These are phyloP conservation scores for Debaryomyces castellii DNA, from an alignment of 805 yeast species.

Conservation along the genomic window DNA sequence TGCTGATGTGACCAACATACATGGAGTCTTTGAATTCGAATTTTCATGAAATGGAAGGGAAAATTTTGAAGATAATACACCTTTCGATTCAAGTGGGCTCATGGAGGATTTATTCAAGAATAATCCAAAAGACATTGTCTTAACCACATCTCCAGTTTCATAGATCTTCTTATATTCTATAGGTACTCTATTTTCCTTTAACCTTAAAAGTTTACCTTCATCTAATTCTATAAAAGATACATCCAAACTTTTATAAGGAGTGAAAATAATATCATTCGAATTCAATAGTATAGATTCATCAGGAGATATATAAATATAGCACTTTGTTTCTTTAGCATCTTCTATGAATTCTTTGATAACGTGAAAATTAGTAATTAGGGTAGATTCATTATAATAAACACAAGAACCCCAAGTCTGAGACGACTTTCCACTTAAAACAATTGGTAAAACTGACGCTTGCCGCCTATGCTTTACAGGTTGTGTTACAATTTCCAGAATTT, in stretches of 20 bases:
- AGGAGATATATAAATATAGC: slow-evolving; percentile 6
- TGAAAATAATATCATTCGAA: slow-evolving; percentile 19
- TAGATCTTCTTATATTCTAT: slow-evolving; percentile 2
- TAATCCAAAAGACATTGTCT: slow-evolving; percentile 42
- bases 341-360: slow-evolving; percentile 25
- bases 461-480: neutral
- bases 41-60: slow-evolving; percentile 8
- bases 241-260: slow-evolving; percentile 36
- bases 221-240: slow-evolving; percentile 34
- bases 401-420: slow-evolving; percentile 45
- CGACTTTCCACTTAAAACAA: slow-evolving; percentile 9
- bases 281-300: slow-evolving; percentile 4
- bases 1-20: slow-evolving; percentile 36
- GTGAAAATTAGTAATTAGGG: slow-evolving; percentile 43
- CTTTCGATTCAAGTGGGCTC: slow-evolving; percentile 34
- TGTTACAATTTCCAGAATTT: neutral
- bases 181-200: slow-evolving; percentile 4
- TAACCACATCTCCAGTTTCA: slow-evolving; percentile 21
- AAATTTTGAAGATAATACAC: slow-evolving; percentile 24
- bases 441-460: slow-evolving; percentile 16
- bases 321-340: neutral
- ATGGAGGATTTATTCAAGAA: slow-evolving; percentile 19
- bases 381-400: slow-evolving; percentile 25
- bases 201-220: neutral
- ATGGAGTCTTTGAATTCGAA: slow-evolving; percentile 2